Evolutionary conservation across 306 rosid genomes (phyloP), one percentile per base, ranked within the genome.

Genomic region (Oemleria cerasiformis): DNA sequence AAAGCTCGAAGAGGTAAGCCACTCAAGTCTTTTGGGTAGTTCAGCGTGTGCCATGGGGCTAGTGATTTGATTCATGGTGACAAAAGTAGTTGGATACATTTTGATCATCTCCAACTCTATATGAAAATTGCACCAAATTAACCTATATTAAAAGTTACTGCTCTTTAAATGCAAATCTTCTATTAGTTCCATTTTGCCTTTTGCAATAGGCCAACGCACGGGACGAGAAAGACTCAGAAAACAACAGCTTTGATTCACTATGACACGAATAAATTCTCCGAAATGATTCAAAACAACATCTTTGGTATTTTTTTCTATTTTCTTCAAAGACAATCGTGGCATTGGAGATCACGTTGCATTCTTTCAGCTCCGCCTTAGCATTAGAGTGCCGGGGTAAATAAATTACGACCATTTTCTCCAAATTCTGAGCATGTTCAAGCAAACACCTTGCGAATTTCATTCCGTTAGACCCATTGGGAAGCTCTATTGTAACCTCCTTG

Each of bases 1-100:
- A 75, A 88, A 81, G 86, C 86, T 93, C 11, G 78, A 81, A 71
- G 98, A 93, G 96, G 75, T 90, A 38, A 75, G 80, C 70, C 82
- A 63, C 45, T 79, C 92, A 14, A 59, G 84, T 45, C 74, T 85
- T 74, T 49, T 80, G 78, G 53, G 59, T 10, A 63, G 74, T 80
- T 2, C 80, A 77, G 49, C 73, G 51, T 66, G 75, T 81, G 45
- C 77, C 83, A 55, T 74, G 62, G 89, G 88, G 60, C 56, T 82
- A 50, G 83, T 78, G 56, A 76, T 86, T 54, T 89, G 86, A 68
- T 39, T 12, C n/a, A 48, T 48, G 44, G 15, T 16, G 1, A 48
- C 16, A 38, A 25, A 25, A 34, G 30, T 34, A 49, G 41, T 48
- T 25, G 56, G 14, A 30, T 48, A 51, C 38, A 25, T 15, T 1